Base-by-base conservation (phyloP, 2,329 filamentous ascomycete species). In the Rutstroemia sp. region DNA sequence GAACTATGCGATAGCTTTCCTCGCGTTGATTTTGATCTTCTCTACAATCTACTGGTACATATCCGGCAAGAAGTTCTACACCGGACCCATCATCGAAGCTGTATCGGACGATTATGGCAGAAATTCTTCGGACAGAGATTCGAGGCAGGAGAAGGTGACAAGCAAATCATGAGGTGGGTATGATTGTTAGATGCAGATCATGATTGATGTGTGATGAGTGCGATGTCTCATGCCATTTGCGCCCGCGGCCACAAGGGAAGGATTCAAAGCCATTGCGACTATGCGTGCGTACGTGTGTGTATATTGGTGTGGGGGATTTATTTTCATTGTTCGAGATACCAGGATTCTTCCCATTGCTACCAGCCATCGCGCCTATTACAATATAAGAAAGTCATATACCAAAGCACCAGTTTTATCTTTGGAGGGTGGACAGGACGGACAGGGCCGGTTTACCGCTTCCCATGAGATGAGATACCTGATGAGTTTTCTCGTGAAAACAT, bases 1-100 rank as follows among this genome's bases (percentile, higher is more conserved):
- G 78, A 80, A 80, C 69, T 81, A 80, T 63, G 77, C 78, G n/a
- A 71, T 74, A 37, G 77, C 75, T 12, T 79, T 79, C 61, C 63
- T 80, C 41, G 71, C 66, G 4, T 72, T 72, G 41, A 77, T 80
- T 42, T 68, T 78, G 21, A 21, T 73, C 27, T 68, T 75, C 59
- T 69, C 78, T 0, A 60, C 70, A 19, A 41, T 69, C 12, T 79
- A 75, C 64, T 81, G 77, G 77, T 75, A 69, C 58, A 60, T 73
- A 52, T 62, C 66, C 5, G 78, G 77, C 41, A 70, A 71, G 49
- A 71, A 70, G 49, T 76, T 74, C 62, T 80, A 79, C 67, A 76
- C 72, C 4, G 78, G 77, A 6, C 77, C 77, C 2, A 46, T 67
- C n/a, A 60, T 64, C 27, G 66, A 69, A 51, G 63, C 65, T 7